Conservation (phyloP, 768 basidiomycete genomes). For the Daedaleopsis nitida region DNA sequence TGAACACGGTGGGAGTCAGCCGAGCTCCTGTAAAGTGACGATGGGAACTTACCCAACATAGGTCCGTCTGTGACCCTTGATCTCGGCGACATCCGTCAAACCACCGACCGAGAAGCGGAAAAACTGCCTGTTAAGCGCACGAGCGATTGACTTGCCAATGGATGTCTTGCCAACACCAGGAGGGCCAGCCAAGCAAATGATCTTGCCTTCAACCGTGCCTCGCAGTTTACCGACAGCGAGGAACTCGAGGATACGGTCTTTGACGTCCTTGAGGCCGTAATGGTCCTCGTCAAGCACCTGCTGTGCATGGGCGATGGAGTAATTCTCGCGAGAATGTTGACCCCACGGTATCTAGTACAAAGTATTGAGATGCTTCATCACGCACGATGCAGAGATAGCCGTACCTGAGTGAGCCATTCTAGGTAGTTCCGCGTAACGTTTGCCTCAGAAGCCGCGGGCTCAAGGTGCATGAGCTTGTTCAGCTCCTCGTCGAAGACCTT, state of each 20-base stretch:
- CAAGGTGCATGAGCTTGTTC: constrained; percentile 84
- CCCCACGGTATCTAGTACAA: constrained; percentile 90
- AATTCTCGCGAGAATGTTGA: constrained; percentile 90
- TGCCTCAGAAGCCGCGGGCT: constrained; percentile 90
- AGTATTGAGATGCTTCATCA: constrained; percentile 6
- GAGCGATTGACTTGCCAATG: constrained; percentile 93
- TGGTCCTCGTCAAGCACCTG: constrained; percentile 92
- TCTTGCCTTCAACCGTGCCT: constrained; percentile 96
- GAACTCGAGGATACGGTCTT: constrained; percentile 93
- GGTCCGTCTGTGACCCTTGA: constrained; percentile 97
- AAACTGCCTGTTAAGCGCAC: constrained; percentile 88
- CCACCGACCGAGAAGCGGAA: constrained; percentile 98
- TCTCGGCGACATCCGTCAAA: constrained; percentile 96
- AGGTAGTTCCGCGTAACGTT: constrained; percentile 94
- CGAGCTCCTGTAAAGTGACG: neutral
- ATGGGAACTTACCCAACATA: constrained; percentile 77
- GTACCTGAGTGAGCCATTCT: constrained; percentile 86
- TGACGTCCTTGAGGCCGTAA: constrained; percentile 90
- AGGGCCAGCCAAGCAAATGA: constrained; percentile 94
- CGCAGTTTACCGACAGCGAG: constrained; percentile 93
- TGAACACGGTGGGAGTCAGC: constrained; percentile 27
- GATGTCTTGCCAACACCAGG: constrained; percentile 98
- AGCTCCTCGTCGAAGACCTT: constrained; percentile 98
- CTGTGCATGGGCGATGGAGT: constrained; percentile 79
- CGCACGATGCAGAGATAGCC: constrained; percentile 13